These are phyloP conservation scores for Talaromyces rugulosus DNA, from an alignment of 2,329 filamentous ascomycete species.

Conservation along the genomic window DNA sequence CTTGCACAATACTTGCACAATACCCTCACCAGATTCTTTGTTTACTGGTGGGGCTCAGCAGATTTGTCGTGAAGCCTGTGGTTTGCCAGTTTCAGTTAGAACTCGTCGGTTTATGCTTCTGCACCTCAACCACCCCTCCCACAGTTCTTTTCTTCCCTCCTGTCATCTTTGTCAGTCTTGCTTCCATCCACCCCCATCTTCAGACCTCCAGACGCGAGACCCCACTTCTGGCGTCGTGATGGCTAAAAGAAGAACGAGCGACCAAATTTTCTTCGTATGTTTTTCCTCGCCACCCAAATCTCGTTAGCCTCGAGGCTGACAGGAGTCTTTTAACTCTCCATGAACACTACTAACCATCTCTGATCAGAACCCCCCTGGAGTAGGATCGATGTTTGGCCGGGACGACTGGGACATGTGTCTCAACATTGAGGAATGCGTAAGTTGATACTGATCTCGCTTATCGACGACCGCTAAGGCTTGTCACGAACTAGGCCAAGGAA, in stretches of 20 bases:
- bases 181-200: background rate
- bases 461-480: background rate
- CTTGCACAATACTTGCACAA: background rate
- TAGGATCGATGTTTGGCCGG: background rate
- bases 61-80: background rate
- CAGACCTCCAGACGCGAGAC: background rate
- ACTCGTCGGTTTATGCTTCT: background rate
- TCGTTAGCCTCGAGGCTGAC: background rate
- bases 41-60: background rate
- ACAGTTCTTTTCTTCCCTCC: background rate
- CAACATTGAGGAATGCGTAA: slow-evolving; percentile 5
- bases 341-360: background rate
- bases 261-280: background rate
- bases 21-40: background rate
- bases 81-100: background rate
- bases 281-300: background rate
- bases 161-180: background rate
- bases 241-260: background rate
- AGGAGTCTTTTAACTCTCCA: background rate
- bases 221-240: background rate
- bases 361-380: background rate
- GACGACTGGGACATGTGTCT: background rate
- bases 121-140: background rate
- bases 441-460: background rate
- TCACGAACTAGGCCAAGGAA: background rate